phyloP scores from a whole-genome alignment of 345 rosid species.

The Combretum micranthum region DNA sequence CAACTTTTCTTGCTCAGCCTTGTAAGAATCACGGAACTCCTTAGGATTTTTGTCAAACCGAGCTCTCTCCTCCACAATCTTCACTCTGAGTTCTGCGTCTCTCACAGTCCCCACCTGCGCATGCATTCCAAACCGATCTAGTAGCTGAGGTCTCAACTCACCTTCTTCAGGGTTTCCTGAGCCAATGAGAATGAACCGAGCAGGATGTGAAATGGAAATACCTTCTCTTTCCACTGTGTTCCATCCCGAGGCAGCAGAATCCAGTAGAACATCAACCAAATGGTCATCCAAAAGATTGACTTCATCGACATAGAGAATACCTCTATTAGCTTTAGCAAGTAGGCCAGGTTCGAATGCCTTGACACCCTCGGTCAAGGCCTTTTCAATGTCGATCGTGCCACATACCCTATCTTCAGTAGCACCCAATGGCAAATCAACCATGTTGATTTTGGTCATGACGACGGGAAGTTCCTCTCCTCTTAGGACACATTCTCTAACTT shows the following conservation, averaged over 20 bases:
- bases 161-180: constrained; percentile 97
- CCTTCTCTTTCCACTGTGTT: constrained; percentile 97
- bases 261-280: constrained; percentile 88
- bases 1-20: constrained; percentile 81
- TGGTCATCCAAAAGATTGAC: constrained; percentile 96
- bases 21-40: constrained; percentile 75
- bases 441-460: constrained; percentile 57
- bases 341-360: constrained; percentile 99
- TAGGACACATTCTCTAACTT: constrained; percentile 56
- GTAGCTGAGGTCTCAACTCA: constrained; percentile 87
- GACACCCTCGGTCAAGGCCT: constrained; percentile 92
- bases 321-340: constrained; percentile 95
- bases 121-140: constrained; percentile 91
- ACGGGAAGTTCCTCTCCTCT: constrained; percentile 49
- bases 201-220: constrained; percentile 87
- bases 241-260: constrained; percentile 98
- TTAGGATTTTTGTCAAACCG: constrained; percentile 74
- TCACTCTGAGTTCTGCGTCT: constrained; percentile 86
- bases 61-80: constrained; percentile 91
- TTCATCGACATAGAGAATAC: constrained; percentile 94
- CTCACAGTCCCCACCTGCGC: constrained; percentile 91
- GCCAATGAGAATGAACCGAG: constrained; percentile 85
- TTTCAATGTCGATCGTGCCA: constrained; percentile 92
- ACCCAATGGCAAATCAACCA: constrained; percentile 98
- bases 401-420: constrained; percentile 99